phyloP scores from a whole-genome alignment of 2,329 filamentous ascomycete species.

The Penicillium sp. region DNA sequence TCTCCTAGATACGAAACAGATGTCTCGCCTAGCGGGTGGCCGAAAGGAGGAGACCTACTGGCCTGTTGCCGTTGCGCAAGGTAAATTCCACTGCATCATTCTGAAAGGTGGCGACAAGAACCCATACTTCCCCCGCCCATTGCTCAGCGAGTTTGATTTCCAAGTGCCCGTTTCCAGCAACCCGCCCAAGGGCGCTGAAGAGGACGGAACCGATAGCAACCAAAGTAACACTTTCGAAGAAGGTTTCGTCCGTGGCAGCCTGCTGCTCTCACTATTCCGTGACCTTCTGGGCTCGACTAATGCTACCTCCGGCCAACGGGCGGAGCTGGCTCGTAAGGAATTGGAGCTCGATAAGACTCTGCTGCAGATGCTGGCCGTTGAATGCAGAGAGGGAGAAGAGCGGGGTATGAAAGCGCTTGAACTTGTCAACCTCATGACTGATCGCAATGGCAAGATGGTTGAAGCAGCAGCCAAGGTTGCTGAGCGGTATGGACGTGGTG shows the following conservation, averaged over 20 bases:
- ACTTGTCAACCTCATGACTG: conserved; percentile 82
- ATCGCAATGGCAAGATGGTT: conserved; percentile 84
- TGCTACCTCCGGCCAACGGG: conserved; percentile 66
- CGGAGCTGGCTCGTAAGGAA: conserved; percentile 71
- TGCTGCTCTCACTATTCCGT: conserved; percentile 73
- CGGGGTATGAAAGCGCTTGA: conserved; percentile 93
- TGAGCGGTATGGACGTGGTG: conserved; percentile 75
- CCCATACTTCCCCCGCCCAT: conserved; percentile 86
- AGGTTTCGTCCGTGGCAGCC: conserved; percentile 73
- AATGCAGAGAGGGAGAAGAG: conserved; percentile 92
- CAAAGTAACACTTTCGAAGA: conserved; percentile 69
- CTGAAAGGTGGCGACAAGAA: conserved; percentile 93
- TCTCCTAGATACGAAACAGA: conserved; percentile 82
- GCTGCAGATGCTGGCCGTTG: conserved; percentile 82
- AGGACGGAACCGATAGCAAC: conserved; percentile 38
- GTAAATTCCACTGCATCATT: conserved; percentile 98
- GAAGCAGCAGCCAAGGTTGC: conserved; percentile 91
- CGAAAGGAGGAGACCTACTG: conserved; percentile 91
- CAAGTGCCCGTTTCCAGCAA: conserved; percentile 74
- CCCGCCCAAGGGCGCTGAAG: conserved; percentile 46
- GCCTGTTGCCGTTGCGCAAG: conserved; percentile 88
- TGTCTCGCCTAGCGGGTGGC: conserved; percentile 80
- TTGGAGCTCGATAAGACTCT: conserved; percentile 88
- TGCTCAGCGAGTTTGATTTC: conserved; percentile 93
- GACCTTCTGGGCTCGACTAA: conserved; percentile 74